Evolutionary conservation across 2,329 filamentous ascomycete genomes (phyloP).

Genomic region (Aspergillus sp.): DNA sequence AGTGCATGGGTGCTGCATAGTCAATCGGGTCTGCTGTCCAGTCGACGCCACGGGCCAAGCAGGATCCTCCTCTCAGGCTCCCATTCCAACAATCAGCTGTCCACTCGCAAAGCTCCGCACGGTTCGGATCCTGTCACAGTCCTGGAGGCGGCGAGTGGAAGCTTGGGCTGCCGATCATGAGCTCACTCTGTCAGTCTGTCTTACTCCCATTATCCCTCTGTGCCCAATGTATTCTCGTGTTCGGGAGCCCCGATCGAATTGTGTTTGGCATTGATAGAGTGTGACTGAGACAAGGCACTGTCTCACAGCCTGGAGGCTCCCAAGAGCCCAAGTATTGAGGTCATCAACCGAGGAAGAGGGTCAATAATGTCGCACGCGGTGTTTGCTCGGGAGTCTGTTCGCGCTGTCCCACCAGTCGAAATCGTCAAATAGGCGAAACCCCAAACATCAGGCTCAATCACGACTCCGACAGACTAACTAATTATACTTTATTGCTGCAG

Average conservation of each 20-base stretch:
- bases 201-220: neutral
- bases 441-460: neutral
- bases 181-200: neutral
- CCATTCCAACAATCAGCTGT: neutral
- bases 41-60: neutral
- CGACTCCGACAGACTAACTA: neutral
- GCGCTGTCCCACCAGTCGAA: neutral
- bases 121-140: neutral
- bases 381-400: neutral
- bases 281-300: neutral
- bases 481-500: conserved; percentile 1
- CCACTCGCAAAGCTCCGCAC: conserved; percentile 1
- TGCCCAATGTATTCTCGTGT: neutral
- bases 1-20: neutral
- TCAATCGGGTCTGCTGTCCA: neutral
- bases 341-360: neutral
- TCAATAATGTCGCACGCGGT: neutral
- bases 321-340: neutral
- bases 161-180: conserved; percentile 1
- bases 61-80: too few species aligned
- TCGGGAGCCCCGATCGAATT: neutral
- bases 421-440: neutral
- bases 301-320: neutral
- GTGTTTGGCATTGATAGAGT: neutral
- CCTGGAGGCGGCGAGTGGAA: neutral